Percentiles rank a stretch among this genome's conserved stretches.
Evolutionary conservation across 1,284 basidiomycete genomes (phyloP).

Genomic region (Sanguinoderma infundibulare): DNA sequence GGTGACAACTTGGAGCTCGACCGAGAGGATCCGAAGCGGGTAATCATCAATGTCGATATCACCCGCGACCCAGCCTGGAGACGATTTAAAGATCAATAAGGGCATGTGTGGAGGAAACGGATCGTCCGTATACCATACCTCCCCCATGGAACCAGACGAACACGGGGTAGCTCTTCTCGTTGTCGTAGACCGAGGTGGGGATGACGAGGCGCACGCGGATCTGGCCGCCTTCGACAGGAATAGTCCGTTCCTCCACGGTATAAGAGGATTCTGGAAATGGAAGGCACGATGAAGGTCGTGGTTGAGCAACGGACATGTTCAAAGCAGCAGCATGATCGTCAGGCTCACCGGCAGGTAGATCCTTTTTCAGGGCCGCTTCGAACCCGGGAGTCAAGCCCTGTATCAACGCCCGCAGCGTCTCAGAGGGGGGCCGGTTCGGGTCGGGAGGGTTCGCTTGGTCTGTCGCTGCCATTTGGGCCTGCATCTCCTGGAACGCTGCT

Average conservation of each 20-base stretch:
- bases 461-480: too few species aligned
- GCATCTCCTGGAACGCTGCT: too few species aligned
- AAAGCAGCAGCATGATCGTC: too few species aligned
- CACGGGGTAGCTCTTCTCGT: background rate
- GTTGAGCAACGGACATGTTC: too few species aligned
- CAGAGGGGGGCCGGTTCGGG: too few species aligned
- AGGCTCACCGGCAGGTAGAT: background rate
- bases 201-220: background rate
- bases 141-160: conserved; percentile 4
- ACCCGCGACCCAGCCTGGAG: background rate
- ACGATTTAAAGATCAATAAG: too few species aligned
- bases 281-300: too few species aligned
- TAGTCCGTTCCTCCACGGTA: background rate
- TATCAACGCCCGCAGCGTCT: too few species aligned
- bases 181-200: background rate
- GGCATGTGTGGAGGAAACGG: too few species aligned
- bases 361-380: too few species aligned
- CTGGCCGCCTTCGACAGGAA: background rate
- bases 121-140: background rate
- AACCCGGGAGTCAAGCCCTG: too few species aligned
- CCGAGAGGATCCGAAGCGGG: conserved; percentile 1
- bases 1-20: conserved; percentile 2
- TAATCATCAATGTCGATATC: conserved; percentile 4
- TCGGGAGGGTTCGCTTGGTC: too few species aligned
- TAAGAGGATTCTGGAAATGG: background rate